Percentiles rank a stretch among this genome's conserved stretches.
Evolutionary conservation across 208 protist genomes (phyloP).

Genomic region (Leptomonas seymouri): DNA sequence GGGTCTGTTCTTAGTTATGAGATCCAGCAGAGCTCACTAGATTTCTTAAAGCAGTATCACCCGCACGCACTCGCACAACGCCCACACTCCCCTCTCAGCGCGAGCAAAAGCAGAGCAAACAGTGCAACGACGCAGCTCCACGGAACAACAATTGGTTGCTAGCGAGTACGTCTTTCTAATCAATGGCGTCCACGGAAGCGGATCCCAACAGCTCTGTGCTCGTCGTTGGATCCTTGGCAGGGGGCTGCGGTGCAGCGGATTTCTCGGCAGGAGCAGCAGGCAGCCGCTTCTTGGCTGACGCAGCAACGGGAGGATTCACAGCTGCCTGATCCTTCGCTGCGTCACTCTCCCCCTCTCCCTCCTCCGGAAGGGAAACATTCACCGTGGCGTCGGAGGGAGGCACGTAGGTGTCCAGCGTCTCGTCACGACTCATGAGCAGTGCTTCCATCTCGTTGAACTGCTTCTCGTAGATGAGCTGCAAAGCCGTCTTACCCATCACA

Average conservation of each 20-base stretch:
- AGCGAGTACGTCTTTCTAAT: conserved; percentile 22
- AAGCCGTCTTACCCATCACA: conserved; percentile 58
- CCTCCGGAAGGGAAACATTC: conserved; percentile 22
- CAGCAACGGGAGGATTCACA: neutral
- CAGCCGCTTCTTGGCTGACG: conserved; percentile 1
- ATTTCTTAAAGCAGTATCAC: neutral
- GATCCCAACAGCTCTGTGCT: conserved; percentile 53
- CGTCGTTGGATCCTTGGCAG: conserved; percentile 26
- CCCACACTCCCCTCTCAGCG: neutral
- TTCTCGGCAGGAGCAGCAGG: conserved; percentile 5
- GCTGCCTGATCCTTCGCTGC: neutral
- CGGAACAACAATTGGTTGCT: too few relatives aligned
- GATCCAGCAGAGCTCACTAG: neutral
- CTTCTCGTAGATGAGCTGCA: conserved; percentile 85
- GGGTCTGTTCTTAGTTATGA: too few relatives aligned
- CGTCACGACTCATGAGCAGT: conserved; percentile 75
- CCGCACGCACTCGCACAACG: neutral
- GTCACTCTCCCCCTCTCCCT: neutral
- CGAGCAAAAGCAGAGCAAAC: neutral
- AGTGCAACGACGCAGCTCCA: neutral
- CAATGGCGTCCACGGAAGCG: conserved; percentile 67
- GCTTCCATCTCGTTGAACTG: conserved; percentile 84
- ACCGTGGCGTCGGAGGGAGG: conserved; percentile 25
- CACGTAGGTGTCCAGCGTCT: conserved; percentile 62
- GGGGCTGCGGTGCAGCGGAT: neutral